Evolutionary conservation across 1,139 yeast species (phyloP).

Genomic region (Hansenula anomala): DNA sequence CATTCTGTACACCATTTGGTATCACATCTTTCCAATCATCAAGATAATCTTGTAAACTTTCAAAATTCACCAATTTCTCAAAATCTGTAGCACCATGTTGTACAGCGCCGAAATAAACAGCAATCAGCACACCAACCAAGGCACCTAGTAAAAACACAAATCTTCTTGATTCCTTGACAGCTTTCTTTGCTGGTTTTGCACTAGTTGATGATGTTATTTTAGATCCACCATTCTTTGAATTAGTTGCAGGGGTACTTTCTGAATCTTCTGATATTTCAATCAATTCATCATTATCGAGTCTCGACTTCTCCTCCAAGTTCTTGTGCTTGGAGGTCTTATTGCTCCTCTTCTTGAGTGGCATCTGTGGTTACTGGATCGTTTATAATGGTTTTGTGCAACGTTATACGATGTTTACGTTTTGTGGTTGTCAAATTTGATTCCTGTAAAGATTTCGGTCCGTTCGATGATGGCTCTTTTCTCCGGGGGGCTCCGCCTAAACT

Average conservation of each 20-base stretch:
- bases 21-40: slow-evolving; percentile 66
- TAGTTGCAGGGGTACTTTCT: not conserved
- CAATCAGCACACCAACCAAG: slow-evolving; percentile 58
- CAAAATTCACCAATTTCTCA: slow-evolving; percentile 54
- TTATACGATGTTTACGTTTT: too few relatives aligned
- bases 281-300: slow-evolving; percentile 1
- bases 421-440: too few relatives aligned
- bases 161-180: slow-evolving; percentile 27
- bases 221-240: not conserved
- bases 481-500: too few relatives aligned
- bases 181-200: slow-evolving; percentile 5
- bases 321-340: not conserved
- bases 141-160: slow-evolving; percentile 53
- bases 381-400: too few relatives aligned
- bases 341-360: not conserved
- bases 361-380: not conserved
- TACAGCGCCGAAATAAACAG: slow-evolving; percentile 58
- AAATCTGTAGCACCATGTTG: slow-evolving; percentile 38
- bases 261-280: slow-evolving; percentile 1
- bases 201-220: not conserved
- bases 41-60: slow-evolving; percentile 41
- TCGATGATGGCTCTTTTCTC: too few relatives aligned
- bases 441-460: too few relatives aligned
- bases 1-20: slow-evolving; percentile 60
- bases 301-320: not conserved